Base-by-base conservation (phyloP, 768 basidiomycete genomes). In the Boletus tylopilopsis region DNA sequence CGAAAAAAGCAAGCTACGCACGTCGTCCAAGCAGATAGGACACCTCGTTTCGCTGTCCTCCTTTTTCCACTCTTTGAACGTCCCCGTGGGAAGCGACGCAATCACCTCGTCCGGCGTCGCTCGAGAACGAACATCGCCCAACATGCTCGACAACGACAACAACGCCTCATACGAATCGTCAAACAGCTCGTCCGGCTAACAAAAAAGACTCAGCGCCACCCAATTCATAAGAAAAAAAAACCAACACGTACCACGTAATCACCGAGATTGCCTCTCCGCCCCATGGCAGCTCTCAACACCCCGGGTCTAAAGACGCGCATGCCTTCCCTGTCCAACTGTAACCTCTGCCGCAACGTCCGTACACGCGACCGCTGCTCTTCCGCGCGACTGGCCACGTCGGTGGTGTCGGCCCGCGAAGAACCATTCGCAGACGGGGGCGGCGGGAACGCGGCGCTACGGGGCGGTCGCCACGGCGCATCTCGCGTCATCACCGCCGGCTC, bases 11-110 rank as follows among this genome's bases (percentile, higher is more conserved):
- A 47, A 32, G n/a, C 8, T 1, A 76, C 86, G 45, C 60, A 89
- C 89, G 67, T 92, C 89, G 53, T 91, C 89, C 54, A 91, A 67
- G 61, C 90, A 92, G 45, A 92, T 91, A 2, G 90, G 88, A 66
- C 90, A 92, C 38, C 87, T 76, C 47, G 78, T 71, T 54, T 91
- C 89, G 47, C 82, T 81, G 33, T 83, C 84, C 2, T 73, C 63
- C 6, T 72, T 79, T 38, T 74, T 76, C 85, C 86, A 90, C 27
- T 88, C 86, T 56, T 78, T 79, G 64, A 82, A 90, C 19, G 72
- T 63, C 0, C 74, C 84, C 15, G 73, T 80, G 18, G 86, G 82
- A 43, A 90, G 68, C 0, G 74, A 70, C 12, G 78, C 66, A 40
- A 92, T 69, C 25, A 88, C 73, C 8, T 82, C 71, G 2, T 76